Evolutionary conservation across 306 rosid genomes (phyloP), one percentile per base, ranked within the genome.

Genomic region (Lathyrus aphaca): DNA sequence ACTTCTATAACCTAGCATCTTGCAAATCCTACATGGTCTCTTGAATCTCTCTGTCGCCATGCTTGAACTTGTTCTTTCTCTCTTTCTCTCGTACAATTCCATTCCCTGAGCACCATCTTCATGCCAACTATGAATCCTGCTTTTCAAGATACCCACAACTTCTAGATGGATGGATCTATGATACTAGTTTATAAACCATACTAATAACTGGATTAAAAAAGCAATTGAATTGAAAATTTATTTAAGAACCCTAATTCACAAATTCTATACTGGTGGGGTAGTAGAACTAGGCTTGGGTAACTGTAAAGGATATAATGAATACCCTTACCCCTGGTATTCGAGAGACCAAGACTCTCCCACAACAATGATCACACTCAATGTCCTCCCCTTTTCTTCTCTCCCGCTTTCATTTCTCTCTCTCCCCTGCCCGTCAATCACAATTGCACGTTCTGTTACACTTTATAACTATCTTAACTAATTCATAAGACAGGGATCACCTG

Each of bases 401-500:
- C 35, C 25, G n/a, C n/a, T 21, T 1, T 12, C 64, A n/a, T 57
- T 57, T 7, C 14, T 14, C 8, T 57, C 10, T 57, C 13, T 57
- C 21, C 12, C 42, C 23, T n/a, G 15, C 6, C 38, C 8, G 9
- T 32, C 23, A 27, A 57, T 27, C 42, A 25, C 19, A n/a, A 29
- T 3, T 27, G 15, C 23, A n/a, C 17, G 44, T n/a, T 15, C 44
- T 8, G 44, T 32, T 30, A 15, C n/a, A 32, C 14, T 57, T 14
- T 32, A 17, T n/a, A 58, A 32, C 44, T 8, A 19, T 58, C 64
- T 49, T 58, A 15, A 60, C 45, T 7, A 59, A 60, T 60, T 59
- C 25, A 32, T 32, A 43, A 32, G 25, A 9, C 25, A 1, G 14
- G 65, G 65, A 15, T 59, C 44, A 2, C 37, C 25, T 32, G 13